A percentile compares a stretch with the other conserved stretches of the same genome.
phyloP scores from a whole-genome alignment of 106 monocot genomes.

The Dendrobium officinale region DNA sequence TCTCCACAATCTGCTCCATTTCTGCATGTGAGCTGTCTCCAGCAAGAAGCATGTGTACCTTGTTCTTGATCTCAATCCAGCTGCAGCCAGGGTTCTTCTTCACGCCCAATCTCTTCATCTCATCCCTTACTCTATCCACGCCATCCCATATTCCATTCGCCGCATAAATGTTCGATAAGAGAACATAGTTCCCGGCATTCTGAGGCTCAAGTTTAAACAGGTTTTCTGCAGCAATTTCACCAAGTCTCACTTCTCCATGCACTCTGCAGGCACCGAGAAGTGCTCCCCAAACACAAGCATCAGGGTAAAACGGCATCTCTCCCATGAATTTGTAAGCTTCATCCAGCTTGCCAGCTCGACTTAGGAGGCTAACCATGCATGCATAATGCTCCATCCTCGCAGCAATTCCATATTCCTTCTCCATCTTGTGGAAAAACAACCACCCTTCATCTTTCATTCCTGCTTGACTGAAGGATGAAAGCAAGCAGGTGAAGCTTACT shows the following conservation, averaged over 20 bases:
- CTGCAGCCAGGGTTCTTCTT: slow-evolving; percentile 72
- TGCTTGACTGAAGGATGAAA: slow-evolving; percentile 66
- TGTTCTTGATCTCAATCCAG: slow-evolving; percentile 78
- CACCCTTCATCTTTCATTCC: slow-evolving; percentile 46
- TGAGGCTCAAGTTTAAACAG: slow-evolving; percentile 62
- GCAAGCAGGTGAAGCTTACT: slow-evolving; percentile 59
- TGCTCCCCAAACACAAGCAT: slow-evolving; percentile 84
- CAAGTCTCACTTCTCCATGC: slow-evolving; percentile 47
- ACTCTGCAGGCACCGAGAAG: slow-evolving; percentile 67
- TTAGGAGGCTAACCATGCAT: slow-evolving; percentile 69
- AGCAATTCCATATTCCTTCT: slow-evolving; percentile 27
- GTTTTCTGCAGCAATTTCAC: slow-evolving; percentile 67
- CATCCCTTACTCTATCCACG: slow-evolving; percentile 44
- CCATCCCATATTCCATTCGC: slow-evolving; percentile 52
- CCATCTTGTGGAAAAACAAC: slow-evolving; percentile 54
- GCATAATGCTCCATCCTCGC: slow-evolving; percentile 74
- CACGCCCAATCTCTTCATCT: slow-evolving; percentile 57
- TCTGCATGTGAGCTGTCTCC: slow-evolving; percentile 62
- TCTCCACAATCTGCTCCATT: slow-evolving; percentile 44
- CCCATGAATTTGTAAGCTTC: slow-evolving; percentile 52
- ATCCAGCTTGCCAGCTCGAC: slow-evolving; percentile 53
- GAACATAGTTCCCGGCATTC: slow-evolving; percentile 75
- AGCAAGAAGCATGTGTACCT: slow-evolving; percentile 65
- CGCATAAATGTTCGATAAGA: slow-evolving; percentile 77
- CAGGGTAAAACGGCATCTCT: slow-evolving; percentile 48